Base-by-base conservation (phyloP, 2,329 filamentous ascomycete genomes). In the Capronia epimyces region DNA sequence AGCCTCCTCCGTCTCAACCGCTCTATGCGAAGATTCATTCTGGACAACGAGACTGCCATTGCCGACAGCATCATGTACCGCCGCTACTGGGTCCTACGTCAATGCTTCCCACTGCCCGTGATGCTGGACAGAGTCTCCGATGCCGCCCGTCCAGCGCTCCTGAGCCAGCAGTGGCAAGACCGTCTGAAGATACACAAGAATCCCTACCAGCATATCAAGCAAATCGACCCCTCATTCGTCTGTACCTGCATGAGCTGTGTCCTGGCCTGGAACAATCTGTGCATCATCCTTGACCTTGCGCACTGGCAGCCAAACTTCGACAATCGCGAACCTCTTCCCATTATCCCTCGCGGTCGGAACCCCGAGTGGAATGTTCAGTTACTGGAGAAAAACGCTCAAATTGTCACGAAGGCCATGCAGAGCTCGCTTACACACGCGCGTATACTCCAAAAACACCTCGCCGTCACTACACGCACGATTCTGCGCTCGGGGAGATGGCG, bases 161-260 rank as follows among this genome's bases (percentile, higher is more conserved):
- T 60, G 21, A 58, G 49, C 29, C 50, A 52, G 18, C 50, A 50
- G 31, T 55, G 58, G 46, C 58, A 58, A 37, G 53, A 57, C 10
- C 49, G 54, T 12, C 31, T 58, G 15, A 43, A 53, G 20, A 57
- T 61, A 31, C 59, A 61, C 50, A 52, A 54, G 18, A 60, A 57
- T 21, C 49, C 52, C 3, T 61, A 61, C 37, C 57, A 61, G 29
- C 59, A 61, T 32, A 57, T 61, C 44, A 43, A 55, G 37, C 56
- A 54, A 27, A 53, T 60, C 27, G 56, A 61, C 22, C 56, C 59
- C 2, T 43, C 31, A 9, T 7, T 9, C 29, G 46, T 60, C 1
- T 61, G 59, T 37, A 60, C 56, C 5, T 61, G 59, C 40, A 59
- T 60, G 55, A 59, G 51, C 31, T 61, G 59, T 42, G 57, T 60